Evolutionary conservation across 2,329 filamentous ascomycete species (phyloP).

Genomic region (Exophiala viscosa): DNA sequence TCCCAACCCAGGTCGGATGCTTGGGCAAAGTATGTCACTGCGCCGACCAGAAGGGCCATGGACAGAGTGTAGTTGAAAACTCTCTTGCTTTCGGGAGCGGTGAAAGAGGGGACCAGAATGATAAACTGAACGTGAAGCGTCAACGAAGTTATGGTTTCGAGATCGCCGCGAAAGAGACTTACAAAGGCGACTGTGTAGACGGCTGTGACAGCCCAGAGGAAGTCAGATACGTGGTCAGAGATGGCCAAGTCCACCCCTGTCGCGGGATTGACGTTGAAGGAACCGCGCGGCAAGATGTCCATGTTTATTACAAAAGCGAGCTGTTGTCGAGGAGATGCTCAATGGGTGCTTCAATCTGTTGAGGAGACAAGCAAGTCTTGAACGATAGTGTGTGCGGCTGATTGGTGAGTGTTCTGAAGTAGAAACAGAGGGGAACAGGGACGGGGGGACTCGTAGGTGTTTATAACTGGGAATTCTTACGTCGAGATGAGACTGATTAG

Average conservation of each 20-base stretch:
- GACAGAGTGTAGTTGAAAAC: slow-evolving; percentile 57
- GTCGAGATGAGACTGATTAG: no score
- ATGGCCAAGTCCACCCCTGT: slow-evolving; percentile 38
- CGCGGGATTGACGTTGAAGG: slow-evolving; percentile 48
- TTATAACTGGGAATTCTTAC: no score
- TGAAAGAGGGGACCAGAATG: slow-evolving; percentile 41
- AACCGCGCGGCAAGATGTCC: slow-evolving; percentile 31
- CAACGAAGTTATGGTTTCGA: neutral
- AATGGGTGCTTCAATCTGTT: no score
- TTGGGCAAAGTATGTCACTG: slow-evolving; percentile 51
- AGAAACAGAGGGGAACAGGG: no score
- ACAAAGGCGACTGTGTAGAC: slow-evolving; percentile 49
- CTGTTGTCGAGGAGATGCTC: no score
- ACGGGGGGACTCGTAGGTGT: no score
- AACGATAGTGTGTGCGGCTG: no score
- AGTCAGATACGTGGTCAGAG: slow-evolving; percentile 49
- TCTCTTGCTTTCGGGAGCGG: slow-evolving; percentile 46
- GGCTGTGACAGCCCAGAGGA: slow-evolving; percentile 55
- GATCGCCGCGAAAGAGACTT: slow-evolving; percentile 22
- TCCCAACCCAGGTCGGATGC: slow-evolving; percentile 51
- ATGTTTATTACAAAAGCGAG: neutral
- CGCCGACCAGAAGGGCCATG: slow-evolving; percentile 48
- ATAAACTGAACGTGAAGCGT: slow-evolving; percentile 34
- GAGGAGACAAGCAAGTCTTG: no score
- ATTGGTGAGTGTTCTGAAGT: no score